Evolutionary conservation across 164 flowering plant species (phyloP), one percentile per base, ranked within the genome.

Genomic region (Tetrastigma voinierianum): DNA sequence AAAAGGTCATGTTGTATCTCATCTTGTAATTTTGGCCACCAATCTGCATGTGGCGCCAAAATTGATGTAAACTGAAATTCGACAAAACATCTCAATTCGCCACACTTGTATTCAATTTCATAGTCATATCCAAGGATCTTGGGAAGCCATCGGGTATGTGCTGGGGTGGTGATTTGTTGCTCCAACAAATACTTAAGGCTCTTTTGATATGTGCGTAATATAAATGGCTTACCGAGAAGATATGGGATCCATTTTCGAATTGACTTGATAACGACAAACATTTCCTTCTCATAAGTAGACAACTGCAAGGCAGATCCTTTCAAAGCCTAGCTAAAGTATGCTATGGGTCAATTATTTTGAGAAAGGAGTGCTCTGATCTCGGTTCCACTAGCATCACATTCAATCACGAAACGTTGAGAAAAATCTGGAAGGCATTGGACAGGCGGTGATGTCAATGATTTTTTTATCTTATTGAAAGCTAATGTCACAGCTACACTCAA

Each of bases 81-180:
- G 8, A 9, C 51, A 47, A 15, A n/a, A n/a, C n/a, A n/a, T n/a
- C 51, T 47, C 4, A 4, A 24, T 61, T 45, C 15, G 12, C 60
- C 32, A 2, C 43, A 1, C 43, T 57, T 57, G 43, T 57, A 57
- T 2, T 57, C 43, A 20, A 57, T 24, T 21, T 20, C 60, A 57
- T 57, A 57, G 18, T 57, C n/a, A n/a, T 61, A 61, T n/a, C 64
- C 64, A n/a, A 61, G 25, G 4, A 61, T 11, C 17, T 61, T 61
- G 2, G 49, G 64, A 8, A 61, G 19, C 48, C 64, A n/a, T n/a
- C 44, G 3, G 51, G 48, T 61, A 49, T 2, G 17, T 10, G 2
- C n/a, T n/a, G 51, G 49, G 13, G 64, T 61, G 21, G 51, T 61
- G 7, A 61, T 61, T 18, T 44, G 32, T 16, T 21, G 3, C 25